These are phyloP conservation scores for Hanseniaspora meyeri DNA, from an alignment of 805 yeast species.

Conservation along the genomic window DNA sequence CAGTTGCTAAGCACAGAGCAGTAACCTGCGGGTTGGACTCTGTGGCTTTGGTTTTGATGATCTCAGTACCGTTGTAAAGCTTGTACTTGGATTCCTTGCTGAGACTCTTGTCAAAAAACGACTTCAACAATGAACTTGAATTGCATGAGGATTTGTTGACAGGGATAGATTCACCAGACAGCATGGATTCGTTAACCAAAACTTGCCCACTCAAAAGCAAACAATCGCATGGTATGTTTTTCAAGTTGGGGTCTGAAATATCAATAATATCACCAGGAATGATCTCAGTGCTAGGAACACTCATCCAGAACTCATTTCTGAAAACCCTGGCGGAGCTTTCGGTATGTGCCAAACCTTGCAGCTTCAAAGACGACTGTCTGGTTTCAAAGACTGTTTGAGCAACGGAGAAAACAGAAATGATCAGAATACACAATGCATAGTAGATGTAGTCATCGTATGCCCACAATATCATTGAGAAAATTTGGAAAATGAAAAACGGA, in stretches of 20 bases:
- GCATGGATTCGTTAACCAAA: constrained; percentile 93
- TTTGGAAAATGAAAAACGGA: constrained; percentile 91
- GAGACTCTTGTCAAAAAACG: neutral
- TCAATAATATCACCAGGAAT: constrained; percentile 96
- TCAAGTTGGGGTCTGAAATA: constrained; percentile 70
- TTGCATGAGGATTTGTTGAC: constrained; percentile 65
- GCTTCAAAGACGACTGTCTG: constrained; percentile 53
- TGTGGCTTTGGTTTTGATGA: constrained; percentile 67
- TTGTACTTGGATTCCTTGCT: constrained; percentile 45
- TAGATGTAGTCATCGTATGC: constrained; percentile 82
- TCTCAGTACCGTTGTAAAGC: constrained; percentile 77
- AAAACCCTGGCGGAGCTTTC: constrained; percentile 78
- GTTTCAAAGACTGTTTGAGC: constrained; percentile 79
- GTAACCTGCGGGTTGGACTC: constrained; percentile 44
- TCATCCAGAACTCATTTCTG: constrained; percentile 89
- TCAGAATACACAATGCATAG: constrained; percentile 82
- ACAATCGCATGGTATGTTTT: constrained; percentile 77
- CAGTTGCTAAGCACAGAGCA: constrained; percentile 80
- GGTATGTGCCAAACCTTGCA: constrained; percentile 60
- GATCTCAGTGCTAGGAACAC: constrained; percentile 56
- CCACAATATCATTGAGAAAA: constrained; percentile 87
- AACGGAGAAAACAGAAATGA: constrained; percentile 74
- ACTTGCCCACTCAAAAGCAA: constrained; percentile 81
- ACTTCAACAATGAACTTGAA: constrained; percentile 37
- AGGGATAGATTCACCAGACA: constrained; percentile 97